Conservation (phyloP, 2,329 filamentous ascomycete genomes). For the Penicillium sp. region DNA sequence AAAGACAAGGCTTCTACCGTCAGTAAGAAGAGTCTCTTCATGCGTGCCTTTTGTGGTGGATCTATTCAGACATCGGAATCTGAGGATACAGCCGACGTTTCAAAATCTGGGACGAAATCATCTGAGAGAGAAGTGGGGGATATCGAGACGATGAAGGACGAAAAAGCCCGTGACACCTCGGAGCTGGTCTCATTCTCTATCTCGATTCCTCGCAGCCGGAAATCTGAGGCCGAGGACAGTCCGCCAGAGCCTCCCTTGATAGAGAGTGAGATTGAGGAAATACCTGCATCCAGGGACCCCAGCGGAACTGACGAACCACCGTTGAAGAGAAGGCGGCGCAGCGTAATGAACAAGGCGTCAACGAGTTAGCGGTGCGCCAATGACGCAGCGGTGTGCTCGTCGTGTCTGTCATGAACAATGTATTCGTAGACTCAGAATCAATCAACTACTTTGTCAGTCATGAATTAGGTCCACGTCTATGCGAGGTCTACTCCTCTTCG, state of each 20-base stretch:
- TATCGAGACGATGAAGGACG: slow-evolving; percentile 11
- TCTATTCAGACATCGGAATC: slow-evolving; percentile 5
- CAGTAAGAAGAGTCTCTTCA: slow-evolving; percentile 23
- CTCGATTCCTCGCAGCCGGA: slow-evolving; percentile 26
- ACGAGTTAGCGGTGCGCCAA: background rate
- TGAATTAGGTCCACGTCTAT: background rate
- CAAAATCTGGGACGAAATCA: slow-evolving; percentile 37
- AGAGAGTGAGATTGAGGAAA: slow-evolving; percentile 16
- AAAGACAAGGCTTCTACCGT: slow-evolving; percentile 30
- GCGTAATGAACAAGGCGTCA: slow-evolving; percentile 21
- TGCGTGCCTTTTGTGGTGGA: slow-evolving; percentile 29
- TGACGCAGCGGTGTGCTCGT: background rate
- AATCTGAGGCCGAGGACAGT: background rate
- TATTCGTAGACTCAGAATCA: too few species aligned
- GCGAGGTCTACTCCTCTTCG: background rate
- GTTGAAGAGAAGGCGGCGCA: slow-evolving; percentile 35
- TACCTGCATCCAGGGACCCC: slow-evolving; percentile 18
- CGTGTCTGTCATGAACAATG: background rate
- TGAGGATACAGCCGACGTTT: background rate
- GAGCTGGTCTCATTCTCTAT: slow-evolving; percentile 35
- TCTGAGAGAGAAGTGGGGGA: slow-evolving; percentile 5
- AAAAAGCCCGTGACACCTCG: slow-evolving; percentile 16
- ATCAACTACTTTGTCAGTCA: background rate
- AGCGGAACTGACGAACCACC: slow-evolving; percentile 32
- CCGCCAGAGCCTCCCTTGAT: background rate